A percentile compares a stretch with the other conserved stretches of the same genome.
Evolutionary conservation across 1,139 yeast species (phyloP).

Genomic region (Wickerhamomyces sp.): DNA sequence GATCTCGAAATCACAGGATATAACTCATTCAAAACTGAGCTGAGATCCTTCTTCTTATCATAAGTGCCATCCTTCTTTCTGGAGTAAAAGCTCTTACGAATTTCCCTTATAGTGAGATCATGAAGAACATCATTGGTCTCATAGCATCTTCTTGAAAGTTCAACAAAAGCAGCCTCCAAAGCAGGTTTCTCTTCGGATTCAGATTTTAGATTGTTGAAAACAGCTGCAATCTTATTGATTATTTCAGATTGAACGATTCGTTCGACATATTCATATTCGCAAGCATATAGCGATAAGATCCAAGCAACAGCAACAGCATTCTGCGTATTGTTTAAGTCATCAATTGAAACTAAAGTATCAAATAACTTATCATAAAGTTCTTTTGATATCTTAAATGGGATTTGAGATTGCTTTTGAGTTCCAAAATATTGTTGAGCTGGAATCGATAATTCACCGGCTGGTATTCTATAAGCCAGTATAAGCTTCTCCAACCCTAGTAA

Average conservation of each 20-base stretch:
- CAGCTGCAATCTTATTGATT: conserved; percentile 29
- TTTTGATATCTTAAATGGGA: conserved; percentile 28
- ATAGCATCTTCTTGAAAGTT: conserved; percentile 63
- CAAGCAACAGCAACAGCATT: conserved; percentile 49
- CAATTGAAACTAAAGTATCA: conserved; percentile 36
- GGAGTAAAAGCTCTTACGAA: conserved; percentile 36
- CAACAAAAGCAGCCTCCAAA: conserved; percentile 34
- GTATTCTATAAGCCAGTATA: conserved; percentile 42
- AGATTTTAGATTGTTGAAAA: conserved; percentile 27
- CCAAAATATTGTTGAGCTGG: conserved; percentile 12
- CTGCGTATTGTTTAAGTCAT: conserved; percentile 37
- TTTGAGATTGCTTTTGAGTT: conserved; percentile 15
- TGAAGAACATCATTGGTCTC: conserved; percentile 55
- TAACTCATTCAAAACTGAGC: conserved; percentile 49
- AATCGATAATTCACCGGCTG: conserved; percentile 28
- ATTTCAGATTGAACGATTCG: conserved; percentile 42
- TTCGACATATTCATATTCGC: conserved; percentile 36
- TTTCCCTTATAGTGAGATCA: conserved; percentile 44
- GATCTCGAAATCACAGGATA: conserved; percentile 55
- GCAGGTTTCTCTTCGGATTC: conserved; percentile 14
- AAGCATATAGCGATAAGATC: conserved; percentile 49
- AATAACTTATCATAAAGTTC: conserved; percentile 36
- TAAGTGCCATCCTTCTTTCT: conserved; percentile 25
- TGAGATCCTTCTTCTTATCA: conserved; percentile 42
- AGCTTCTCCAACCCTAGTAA: conserved; percentile 46